Evolutionary conservation across 257 asterid species (phyloP), one percentile per base, ranked within the genome.

Genomic region (Fraxinus americana): DNA sequence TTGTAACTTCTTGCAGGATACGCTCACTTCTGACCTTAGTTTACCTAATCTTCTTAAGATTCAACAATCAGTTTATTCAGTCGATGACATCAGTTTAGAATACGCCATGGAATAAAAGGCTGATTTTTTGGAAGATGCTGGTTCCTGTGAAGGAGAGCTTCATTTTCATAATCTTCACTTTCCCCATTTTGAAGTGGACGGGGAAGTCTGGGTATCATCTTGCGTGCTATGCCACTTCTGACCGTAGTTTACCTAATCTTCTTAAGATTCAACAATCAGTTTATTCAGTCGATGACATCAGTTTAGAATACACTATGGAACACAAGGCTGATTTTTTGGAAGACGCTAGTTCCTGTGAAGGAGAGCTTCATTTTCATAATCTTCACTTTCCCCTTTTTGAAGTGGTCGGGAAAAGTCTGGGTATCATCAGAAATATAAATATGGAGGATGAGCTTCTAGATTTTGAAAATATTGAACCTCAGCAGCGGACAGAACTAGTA

Each of bases 111-210:
- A 89, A 82, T 75, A 82, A 78, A 86, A 83, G 48, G 85, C 80
- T 71, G 86, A 89, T 86, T 41, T 75, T 59, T 68, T 81, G 71
- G 93, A 91, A 87, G 91, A 88, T 83, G 83, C 83, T 84, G 88
- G 82, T 84, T 81, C 81, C 59, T 72, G 76, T 81, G 80, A 77
- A 80, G 93, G 86, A 71, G 78, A 80, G 71, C 68, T 25, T 71
- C 74, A 54, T 72, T 77, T 86, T 81, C 71, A 77, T 70, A 71
- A 45, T 41, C 71, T 69, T 57, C 32, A 74, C 43, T 90, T 92
- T 87, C 97, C 90, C 74, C 90, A 82, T 80, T 86, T 90, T 79
- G 97, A 91, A 86, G 86, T 90, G 76, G 86, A 87, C 41, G 87
- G 80, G 84, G 91, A 89, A 32, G 35, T 32, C 35, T 32, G 35